phyloP scores from a whole-genome alignment of 2,329 filamentous ascomycete genomes.

The Bipolaris bicolor region DNA sequence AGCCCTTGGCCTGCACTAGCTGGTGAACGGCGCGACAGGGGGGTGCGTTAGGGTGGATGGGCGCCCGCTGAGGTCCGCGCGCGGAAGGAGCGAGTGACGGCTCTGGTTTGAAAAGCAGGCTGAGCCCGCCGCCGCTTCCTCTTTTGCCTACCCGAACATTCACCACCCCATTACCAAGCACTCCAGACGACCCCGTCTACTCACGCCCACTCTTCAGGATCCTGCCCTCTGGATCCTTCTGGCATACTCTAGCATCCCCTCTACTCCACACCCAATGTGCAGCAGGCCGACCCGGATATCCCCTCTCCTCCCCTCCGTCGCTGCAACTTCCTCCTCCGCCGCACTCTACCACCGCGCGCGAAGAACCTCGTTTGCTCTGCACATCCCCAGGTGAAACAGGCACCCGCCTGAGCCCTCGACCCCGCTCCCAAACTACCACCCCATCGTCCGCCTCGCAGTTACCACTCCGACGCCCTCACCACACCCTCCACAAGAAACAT shows the following conservation, averaged over 20 bases:
- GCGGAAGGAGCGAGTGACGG: conserved; percentile 18
- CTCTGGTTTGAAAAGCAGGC: conserved; percentile 28
- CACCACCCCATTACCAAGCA: conserved; percentile 38
- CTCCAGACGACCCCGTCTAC: conserved; percentile 30
- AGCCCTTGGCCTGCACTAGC: conserved; percentile 24
- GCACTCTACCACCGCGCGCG: conserved; percentile 25
- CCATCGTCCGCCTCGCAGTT: neutral
- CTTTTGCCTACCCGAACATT: conserved; percentile 21
- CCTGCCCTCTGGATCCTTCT: conserved; percentile 45
- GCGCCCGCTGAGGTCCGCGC: conserved; percentile 26
- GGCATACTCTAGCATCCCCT: conserved; percentile 30
- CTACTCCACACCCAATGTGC: conserved; percentile 42
- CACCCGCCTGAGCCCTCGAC: conserved; percentile 33
- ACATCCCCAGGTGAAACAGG: conserved; percentile 44
- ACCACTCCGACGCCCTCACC: neutral
- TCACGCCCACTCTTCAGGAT: conserved; percentile 17
- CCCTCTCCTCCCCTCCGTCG: conserved; percentile 39
- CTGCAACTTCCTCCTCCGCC: conserved; percentile 37
- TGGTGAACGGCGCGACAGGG: conserved; percentile 29
- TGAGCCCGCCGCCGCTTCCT: conserved; percentile 28
- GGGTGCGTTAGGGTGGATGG: conserved; percentile 10
- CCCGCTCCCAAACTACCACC: neutral
- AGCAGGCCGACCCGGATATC: conserved; percentile 41
- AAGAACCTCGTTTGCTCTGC: conserved; percentile 38
- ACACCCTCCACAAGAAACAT: conserved; percentile 24